These are phyloP conservation scores for Takakia lepidozioides DNA, from an alignment of 225 moss, liverwort and hornwort species.

Conservation along the genomic window DNA sequence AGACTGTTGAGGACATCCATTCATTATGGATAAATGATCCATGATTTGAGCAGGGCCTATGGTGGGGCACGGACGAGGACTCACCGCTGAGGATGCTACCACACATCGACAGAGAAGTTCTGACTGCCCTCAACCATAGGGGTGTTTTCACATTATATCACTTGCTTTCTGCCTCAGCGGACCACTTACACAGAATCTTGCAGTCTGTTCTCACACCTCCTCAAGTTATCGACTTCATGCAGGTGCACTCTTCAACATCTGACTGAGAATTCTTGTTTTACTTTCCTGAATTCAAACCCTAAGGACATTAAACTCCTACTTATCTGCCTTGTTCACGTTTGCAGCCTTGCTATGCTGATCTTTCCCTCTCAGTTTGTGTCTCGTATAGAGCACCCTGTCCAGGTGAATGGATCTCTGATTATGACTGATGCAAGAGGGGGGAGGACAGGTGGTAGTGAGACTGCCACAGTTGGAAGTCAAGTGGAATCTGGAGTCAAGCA, in stretches of 20 bases:
- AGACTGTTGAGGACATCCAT: too few species aligned
- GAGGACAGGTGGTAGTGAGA: slow-evolving; percentile 75
- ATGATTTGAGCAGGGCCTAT: slow-evolving; percentile 45
- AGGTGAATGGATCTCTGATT: too few species aligned
- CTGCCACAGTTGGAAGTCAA: slow-evolving; percentile 65
- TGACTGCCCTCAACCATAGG: slow-evolving; percentile 42
- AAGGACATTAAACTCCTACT: too few species aligned
- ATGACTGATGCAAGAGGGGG: too few species aligned
- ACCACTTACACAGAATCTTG: slow-evolving; percentile 54
- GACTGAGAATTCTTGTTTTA: too few species aligned
- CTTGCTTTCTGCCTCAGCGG: slow-evolving; percentile 55
- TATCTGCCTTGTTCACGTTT: too few species aligned
- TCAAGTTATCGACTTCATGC: slow-evolving; percentile 56
- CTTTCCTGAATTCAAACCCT: too few species aligned
- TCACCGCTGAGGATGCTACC: slow-evolving; percentile 77
- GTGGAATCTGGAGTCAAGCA: slow-evolving; percentile 55
- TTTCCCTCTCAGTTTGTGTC: too few species aligned
- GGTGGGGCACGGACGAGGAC: slow-evolving; percentile 65
- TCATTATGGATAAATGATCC: too few species aligned
- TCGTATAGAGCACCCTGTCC: too few species aligned
- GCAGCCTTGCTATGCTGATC: too few species aligned
- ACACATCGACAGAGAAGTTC: slow-evolving; percentile 39
- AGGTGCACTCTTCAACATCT: slow-evolving; percentile 40
- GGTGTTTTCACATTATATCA: slow-evolving; percentile 46
- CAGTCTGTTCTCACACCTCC: slow-evolving; percentile 49